Base-by-base conservation (phyloP, 1,139 yeast genomes). In the Diutina pseudorugosa region DNA sequence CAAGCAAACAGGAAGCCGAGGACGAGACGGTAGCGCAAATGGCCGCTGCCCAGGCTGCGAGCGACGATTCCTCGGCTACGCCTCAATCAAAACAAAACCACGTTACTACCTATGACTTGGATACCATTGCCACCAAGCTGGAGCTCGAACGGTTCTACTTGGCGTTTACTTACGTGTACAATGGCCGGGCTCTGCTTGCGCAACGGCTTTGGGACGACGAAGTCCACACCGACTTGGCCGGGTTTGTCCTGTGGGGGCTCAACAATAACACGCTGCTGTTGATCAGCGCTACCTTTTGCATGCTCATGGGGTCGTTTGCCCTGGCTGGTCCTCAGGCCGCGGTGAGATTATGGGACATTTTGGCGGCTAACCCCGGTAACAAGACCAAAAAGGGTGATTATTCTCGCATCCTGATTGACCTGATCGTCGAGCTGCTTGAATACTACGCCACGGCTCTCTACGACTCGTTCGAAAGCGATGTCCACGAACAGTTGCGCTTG, bases 161-260 rank as follows among this genome's bases (percentile, higher is more conserved):
- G 60, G 78, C 95, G 2, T 75, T 90, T 56, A 85, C 85, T 42
- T 87, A 80, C 61, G 74, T 88, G 4, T 90, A 84, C 62, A 71
- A 76, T 47, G 75, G 77, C 36, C 74, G 95, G 56, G 79, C 83
- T 0, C 76, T 76, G 2, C 69, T 83, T 16, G 77, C 88, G 25
- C 61, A 72, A 1, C 67, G 70, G n/a, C 85, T 88, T 59, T 90
- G 96, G 96, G 68, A 71, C 2, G 88, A 85, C 55, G 77, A 82
- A 19, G 27, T n/a, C 11, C 33, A 21, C 19, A 61, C 58, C 53
- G 76, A 73, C 52, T 59, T 72, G 12, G 76, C 80, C 60, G 97
- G 96, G 0, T 91, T 93, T 59, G 72, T 91, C 51, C 79, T 79
- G 49, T 91, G 98, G 98, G 95, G 95, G 0, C 76, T 94, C 4